Evolutionary conservation across 1,284 basidiomycete genomes (phyloP).

Genomic region (Trametes pubescens): DNA sequence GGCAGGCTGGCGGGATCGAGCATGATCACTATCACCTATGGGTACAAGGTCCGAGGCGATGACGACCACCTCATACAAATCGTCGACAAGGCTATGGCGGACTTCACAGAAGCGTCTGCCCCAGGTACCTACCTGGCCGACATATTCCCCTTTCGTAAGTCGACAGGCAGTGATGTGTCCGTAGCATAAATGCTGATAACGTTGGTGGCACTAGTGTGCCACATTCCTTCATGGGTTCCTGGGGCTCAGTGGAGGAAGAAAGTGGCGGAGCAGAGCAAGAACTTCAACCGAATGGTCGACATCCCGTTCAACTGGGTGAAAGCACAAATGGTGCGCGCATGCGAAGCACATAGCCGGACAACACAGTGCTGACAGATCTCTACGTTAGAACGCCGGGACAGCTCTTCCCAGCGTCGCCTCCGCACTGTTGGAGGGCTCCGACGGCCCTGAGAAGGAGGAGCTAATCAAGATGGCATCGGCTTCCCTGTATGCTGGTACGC

Average conservation of each 20-base stretch:
- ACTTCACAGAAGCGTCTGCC: slow-evolving; percentile 38
- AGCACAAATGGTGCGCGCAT: slow-evolving; percentile 33
- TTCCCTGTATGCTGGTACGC: slow-evolving; percentile 40
- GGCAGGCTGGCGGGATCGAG: slow-evolving; percentile 43
- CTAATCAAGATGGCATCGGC: slow-evolving; percentile 41
- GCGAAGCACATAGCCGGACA: neutral
- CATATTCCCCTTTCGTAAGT: slow-evolving; percentile 41
- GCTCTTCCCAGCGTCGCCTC: slow-evolving; percentile 40
- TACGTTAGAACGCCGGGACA: slow-evolving; percentile 38
- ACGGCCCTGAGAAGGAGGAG: slow-evolving; percentile 35
- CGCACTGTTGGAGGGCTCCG: slow-evolving; percentile 31
- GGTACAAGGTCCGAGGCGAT: slow-evolving; percentile 43
- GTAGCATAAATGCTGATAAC: neutral
- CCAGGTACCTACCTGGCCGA: slow-evolving; percentile 45
- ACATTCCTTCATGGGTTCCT: slow-evolving; percentile 43
- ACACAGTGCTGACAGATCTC: neutral
- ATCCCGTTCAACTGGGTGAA: slow-evolving; percentile 36
- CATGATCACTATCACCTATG: slow-evolving; percentile 46
- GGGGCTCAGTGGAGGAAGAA: slow-evolving; percentile 38
- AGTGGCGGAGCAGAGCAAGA: slow-evolving; percentile 31
- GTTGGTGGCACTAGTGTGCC: slow-evolving; percentile 20
- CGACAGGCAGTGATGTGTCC: too few relatives aligned
- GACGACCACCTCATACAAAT: slow-evolving; percentile 43
- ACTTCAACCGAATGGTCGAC: slow-evolving; percentile 34
- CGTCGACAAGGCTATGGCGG: slow-evolving; percentile 42